Percentiles rank a stretch among this genome's conserved stretches.
Conservation (phyloP, 257 asterid species). For the Gentiana straminea region DNA sequence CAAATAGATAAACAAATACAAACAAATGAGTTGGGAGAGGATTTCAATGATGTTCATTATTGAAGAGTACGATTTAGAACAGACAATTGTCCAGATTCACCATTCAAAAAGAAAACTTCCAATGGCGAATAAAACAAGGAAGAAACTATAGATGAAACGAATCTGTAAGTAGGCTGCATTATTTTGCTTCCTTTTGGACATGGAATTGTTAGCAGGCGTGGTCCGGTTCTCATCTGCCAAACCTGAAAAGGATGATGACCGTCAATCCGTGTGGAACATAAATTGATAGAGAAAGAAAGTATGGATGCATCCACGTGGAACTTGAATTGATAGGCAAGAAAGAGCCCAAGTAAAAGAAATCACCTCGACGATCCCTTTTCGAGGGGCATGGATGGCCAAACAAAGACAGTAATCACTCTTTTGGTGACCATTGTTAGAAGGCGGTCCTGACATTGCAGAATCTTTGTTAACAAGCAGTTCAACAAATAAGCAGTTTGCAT, state of each 20-base stretch:
- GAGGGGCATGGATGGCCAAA: constrained; percentile 93
- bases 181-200: constrained; percentile 89
- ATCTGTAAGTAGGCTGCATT: constrained; percentile 81
- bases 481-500: constrained; percentile 86
- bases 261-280: background rate
- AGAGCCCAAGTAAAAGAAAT: background rate
- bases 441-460: constrained; percentile 18
- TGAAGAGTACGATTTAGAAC: constrained; percentile 55
- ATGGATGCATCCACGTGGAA: background rate
- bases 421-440: constrained; percentile 28
- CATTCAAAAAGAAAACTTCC: constrained; percentile 81
- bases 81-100: constrained; percentile 89
- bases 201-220: constrained; percentile 72
- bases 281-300: too few species aligned
- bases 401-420: constrained; percentile 88
- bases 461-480: constrained; percentile 81
- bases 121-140: constrained; percentile 49
- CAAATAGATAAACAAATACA: too few species aligned
- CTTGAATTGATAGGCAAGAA: background rate
- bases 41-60: constrained; percentile 12
- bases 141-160: constrained; percentile 38
- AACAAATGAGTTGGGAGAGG: background rate
- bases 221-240: constrained; percentile 99
- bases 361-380: constrained; percentile 96
- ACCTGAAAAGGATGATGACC: constrained; percentile 34